These are phyloP conservation scores for Clarireedia homoeocarpa DNA, from an alignment of 2,329 filamentous ascomycete species.

Conservation along the genomic window DNA sequence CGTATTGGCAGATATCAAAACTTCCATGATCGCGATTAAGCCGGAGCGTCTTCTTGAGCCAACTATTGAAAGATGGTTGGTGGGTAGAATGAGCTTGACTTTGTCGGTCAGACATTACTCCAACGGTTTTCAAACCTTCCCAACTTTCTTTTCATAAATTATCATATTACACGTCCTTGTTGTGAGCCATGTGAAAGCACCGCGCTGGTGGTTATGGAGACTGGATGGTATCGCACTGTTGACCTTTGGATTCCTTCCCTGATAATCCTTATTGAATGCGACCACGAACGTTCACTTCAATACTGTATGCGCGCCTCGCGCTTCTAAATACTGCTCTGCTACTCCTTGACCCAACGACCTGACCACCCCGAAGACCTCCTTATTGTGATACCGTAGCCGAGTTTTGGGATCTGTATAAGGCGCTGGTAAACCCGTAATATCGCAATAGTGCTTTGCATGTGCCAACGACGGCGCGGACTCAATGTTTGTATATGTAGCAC, in stretches of 20 bases:
- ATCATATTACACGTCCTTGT: no score
- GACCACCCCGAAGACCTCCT: conserved; percentile 81
- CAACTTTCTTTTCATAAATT: no score
- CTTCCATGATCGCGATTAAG: conserved; percentile 82
- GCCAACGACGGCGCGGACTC: conserved; percentile 86
- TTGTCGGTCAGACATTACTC: conserved; percentile 42
- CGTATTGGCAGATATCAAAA: conserved; percentile 64
- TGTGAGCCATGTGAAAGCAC: no score
- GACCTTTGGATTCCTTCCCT: no score
- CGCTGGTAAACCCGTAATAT: conserved; percentile 87
- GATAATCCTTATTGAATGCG: neutral
- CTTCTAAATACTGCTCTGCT: conserved; percentile 82
- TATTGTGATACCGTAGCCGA: conserved; percentile 83
- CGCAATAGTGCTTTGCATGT: conserved; percentile 85
- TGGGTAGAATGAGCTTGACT: conserved; percentile 96
- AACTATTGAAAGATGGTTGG: conserved; percentile 66
- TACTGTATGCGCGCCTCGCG: conserved; percentile 85
- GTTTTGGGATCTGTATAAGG: conserved; percentile 95
- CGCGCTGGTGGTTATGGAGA: neutral
- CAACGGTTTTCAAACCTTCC: no score
- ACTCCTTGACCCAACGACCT: conserved; percentile 72
- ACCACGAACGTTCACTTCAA: conserved; percentile 24
- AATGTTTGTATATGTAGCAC: conserved; percentile 90
- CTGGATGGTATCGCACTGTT: neutral
- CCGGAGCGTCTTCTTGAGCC: conserved; percentile 91